These are phyloP conservation scores for Paraphoma chrysanthemicola DNA, from an alignment of 2,329 filamentous ascomycete genomes.

Conservation along the genomic window DNA sequence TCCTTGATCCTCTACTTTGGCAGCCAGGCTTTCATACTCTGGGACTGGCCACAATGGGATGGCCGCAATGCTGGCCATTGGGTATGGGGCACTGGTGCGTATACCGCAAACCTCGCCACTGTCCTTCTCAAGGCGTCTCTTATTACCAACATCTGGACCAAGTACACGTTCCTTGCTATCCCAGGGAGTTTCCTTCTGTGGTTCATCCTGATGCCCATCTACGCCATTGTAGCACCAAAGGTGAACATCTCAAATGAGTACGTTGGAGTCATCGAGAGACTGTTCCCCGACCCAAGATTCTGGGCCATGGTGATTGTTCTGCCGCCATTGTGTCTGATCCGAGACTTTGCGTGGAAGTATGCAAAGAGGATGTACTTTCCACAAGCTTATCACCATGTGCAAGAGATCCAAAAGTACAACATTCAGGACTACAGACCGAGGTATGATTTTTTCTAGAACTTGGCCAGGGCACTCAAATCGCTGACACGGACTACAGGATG, in stretches of 20 bases:
- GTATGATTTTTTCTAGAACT: slow-evolving; percentile 57
- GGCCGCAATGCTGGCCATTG: slow-evolving; percentile 89
- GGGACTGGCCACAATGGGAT: slow-evolving; percentile 78
- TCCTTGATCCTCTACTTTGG: slow-evolving; percentile 91
- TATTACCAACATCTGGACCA: slow-evolving; percentile 98
- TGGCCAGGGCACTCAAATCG: background rate
- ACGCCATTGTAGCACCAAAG: slow-evolving; percentile 85
- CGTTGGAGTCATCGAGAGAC: slow-evolving; percentile 77
- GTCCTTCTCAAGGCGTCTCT: slow-evolving; percentile 94
- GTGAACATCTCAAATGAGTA: slow-evolving; percentile 84
- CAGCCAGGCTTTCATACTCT: slow-evolving; percentile 79
- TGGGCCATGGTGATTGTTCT: slow-evolving; percentile 88
- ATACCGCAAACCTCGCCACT: slow-evolving; percentile 90
- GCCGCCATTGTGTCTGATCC: slow-evolving; percentile 79
- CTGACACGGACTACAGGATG: slow-evolving; percentile 67
- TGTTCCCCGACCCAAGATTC: slow-evolving; percentile 84
- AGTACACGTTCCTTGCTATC: slow-evolving; percentile 95
- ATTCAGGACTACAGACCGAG: slow-evolving; percentile 98
- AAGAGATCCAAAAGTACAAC: slow-evolving; percentile 99
- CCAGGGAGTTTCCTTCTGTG: slow-evolving; percentile 91
- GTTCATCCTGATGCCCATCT: slow-evolving; percentile 88
- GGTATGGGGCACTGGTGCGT: slow-evolving; percentile 96
- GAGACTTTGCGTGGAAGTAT: slow-evolving; percentile 98
- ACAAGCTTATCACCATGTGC: slow-evolving; percentile 95
- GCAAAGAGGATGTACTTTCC: slow-evolving; percentile 96